Conservation (phyloP, 2,329 filamentous ascomycete genomes). For the Paraconiothyrium sp. region DNA sequence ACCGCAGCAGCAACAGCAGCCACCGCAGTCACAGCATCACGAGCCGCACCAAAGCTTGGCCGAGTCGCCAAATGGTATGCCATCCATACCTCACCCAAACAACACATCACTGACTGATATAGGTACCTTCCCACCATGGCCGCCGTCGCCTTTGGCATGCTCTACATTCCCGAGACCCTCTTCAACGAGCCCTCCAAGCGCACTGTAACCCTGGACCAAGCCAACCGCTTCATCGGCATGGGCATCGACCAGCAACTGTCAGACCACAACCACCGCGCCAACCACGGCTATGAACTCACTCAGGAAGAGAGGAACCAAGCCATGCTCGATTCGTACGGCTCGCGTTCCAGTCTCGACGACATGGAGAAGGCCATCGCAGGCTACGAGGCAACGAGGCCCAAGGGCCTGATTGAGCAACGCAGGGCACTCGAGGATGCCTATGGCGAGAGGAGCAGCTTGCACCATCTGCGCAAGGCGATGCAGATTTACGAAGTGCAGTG, state of each 20-base stretch:
- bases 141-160: slow-evolving; percentile 42
- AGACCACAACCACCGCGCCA: slow-evolving; percentile 42
- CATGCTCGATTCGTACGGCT: slow-evolving; percentile 43
- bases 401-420: slow-evolving; percentile 47
- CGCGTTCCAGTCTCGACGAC: slow-evolving; percentile 44
- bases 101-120: slow-evolving; percentile 19
- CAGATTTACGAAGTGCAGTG: slow-evolving; percentile 55
- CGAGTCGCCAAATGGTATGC: slow-evolving; percentile 44
- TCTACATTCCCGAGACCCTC: slow-evolving; percentile 35
- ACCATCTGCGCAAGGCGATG: slow-evolving; percentile 57
- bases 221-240: slow-evolving; percentile 46
- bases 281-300: slow-evolving; percentile 32
- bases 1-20: slow-evolving; percentile 23
- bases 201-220: slow-evolving; percentile 40
- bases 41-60: slow-evolving; percentile 42
- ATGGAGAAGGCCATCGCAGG: slow-evolving; percentile 44
- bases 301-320: slow-evolving; percentile 44
- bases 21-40: slow-evolving; percentile 14
- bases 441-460: slow-evolving; percentile 54
- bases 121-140: slow-evolving; percentile 50
- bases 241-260: slow-evolving; percentile 42
- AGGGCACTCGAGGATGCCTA: slow-evolving; percentile 57
- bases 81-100: background rate
- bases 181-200: slow-evolving; percentile 28
- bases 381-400: slow-evolving; percentile 37